A percentile compares a stretch with the other conserved stretches of the same genome.
phyloP scores from a whole-genome alignment of 139 green algal genomes.

The Chlamydomonas schloesseri region DNA sequence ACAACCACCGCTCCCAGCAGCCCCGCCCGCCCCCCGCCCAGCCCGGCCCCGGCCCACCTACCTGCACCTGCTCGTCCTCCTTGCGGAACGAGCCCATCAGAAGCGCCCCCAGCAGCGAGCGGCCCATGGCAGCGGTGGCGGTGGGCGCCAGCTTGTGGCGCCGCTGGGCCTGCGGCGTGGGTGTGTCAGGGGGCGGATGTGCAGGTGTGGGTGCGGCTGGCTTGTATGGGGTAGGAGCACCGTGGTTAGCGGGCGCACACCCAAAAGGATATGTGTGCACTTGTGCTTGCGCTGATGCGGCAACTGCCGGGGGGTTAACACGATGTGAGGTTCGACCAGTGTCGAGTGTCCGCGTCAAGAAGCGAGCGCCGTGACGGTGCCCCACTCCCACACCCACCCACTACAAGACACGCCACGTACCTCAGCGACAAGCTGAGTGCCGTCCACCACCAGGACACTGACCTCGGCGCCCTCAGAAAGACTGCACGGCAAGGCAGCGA shows the following conservation, averaged over 20 bases:
- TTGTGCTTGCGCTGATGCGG: no score
- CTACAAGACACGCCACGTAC: slow-evolving; percentile 31
- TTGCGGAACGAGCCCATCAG: slow-evolving; percentile 88
- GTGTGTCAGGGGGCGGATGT: not conserved
- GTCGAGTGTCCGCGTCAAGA: no score
- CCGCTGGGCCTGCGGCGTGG: slow-evolving; percentile 56
- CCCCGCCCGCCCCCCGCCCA: not conserved
- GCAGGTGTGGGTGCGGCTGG: no score
- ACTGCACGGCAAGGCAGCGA: not conserved
- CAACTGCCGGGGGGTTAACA: no score
- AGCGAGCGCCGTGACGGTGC: no score
- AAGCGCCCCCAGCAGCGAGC: slow-evolving; percentile 83
- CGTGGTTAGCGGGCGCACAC: not conserved
- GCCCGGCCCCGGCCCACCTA: not conserved
- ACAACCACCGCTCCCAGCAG: no score
- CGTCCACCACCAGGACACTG: slow-evolving; percentile 74
- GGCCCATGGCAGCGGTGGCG: slow-evolving; percentile 87
- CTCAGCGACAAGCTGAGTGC: slow-evolving; percentile 86
- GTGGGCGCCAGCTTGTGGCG: slow-evolving; percentile 86
- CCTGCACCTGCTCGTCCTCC: slow-evolving; percentile 76
- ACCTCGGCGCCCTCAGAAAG: slow-evolving; percentile 68
- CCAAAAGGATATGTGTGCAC: no score
- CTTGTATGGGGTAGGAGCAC: not conserved
- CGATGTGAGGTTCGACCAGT: no score
- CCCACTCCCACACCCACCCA: no score